phyloP scores from a whole-genome alignment of 306 rosid species.

The Rosa lucieae region DNA sequence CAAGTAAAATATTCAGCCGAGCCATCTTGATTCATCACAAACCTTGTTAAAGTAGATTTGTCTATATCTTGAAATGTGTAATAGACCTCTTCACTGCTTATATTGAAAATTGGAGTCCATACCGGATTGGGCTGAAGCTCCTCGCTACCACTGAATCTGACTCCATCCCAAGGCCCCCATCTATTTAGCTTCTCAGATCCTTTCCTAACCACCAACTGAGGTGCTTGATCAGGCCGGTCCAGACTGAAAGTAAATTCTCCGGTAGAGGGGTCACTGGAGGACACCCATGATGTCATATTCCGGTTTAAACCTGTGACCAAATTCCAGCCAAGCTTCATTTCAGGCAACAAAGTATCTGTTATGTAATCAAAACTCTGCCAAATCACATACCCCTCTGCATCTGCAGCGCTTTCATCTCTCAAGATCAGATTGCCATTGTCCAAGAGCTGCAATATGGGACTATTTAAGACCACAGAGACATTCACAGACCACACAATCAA shows the following conservation, averaged over 20 bases:
- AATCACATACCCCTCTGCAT: neutral
- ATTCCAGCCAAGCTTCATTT: constrained; percentile 40
- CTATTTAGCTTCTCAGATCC: constrained; percentile 14
- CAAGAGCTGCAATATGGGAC: constrained; percentile 19
- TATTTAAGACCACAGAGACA: neutral
- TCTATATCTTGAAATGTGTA: constrained; percentile 16
- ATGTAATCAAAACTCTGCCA: constrained; percentile 35
- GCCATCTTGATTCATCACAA: constrained; percentile 20
- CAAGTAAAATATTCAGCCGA: neutral
- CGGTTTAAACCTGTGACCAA: neutral
- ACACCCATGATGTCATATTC: constrained; percentile 26
- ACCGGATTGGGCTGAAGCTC: constrained; percentile 19
- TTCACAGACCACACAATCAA: constrained; percentile 15
- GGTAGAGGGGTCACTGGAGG: constrained; percentile 9
- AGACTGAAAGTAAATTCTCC: constrained; percentile 20
- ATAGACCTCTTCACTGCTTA: constrained; percentile 19
- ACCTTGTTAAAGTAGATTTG: constrained; percentile 11
- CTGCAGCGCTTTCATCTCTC: constrained; percentile 3
- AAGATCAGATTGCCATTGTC: constrained; percentile 29
- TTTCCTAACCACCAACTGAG: constrained; percentile 20
- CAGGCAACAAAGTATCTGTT: constrained; percentile 23
- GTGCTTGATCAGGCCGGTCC: constrained; percentile 22
- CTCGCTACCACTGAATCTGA: constrained; percentile 23
- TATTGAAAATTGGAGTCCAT: constrained; percentile 18
- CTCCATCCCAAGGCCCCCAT: constrained; percentile 39